Conservation (phyloP, 2,329 filamentous ascomycete species). For the Lizonia empirigonia region DNA sequence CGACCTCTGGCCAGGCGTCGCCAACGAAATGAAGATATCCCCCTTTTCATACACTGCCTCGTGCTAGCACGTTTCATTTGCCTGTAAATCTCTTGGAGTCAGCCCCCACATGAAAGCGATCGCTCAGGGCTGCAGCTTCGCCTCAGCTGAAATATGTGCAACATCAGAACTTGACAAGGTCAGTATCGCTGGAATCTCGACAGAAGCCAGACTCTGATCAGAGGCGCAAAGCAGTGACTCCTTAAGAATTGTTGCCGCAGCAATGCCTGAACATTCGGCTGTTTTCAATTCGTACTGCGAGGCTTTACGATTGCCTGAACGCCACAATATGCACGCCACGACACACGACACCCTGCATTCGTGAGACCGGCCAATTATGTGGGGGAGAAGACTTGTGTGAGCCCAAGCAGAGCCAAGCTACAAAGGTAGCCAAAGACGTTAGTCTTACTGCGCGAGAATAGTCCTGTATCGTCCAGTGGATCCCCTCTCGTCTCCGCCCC, state of each 20-base stretch:
- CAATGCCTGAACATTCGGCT: neutral
- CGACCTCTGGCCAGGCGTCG: neutral
- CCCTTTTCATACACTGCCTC: neutral
- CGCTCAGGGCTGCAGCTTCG: constrained; percentile 1
- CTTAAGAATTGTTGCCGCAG: neutral
- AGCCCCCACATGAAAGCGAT: constrained; percentile 5
- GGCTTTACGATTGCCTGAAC: neutral
- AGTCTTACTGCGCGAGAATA: neutral
- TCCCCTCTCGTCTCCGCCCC: constrained; percentile 7
- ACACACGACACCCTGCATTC: constrained; percentile 3
- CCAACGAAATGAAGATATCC: neutral
- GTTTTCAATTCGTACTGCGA: neutral
- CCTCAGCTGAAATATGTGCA: constrained; percentile 9
- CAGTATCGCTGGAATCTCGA: neutral
- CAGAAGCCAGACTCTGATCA: neutral
- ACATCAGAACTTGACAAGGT: neutral
- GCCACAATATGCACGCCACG: neutral
- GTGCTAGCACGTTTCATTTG: constrained; percentile 1
- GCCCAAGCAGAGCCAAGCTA: constrained; percentile 2
- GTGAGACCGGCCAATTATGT: neutral
- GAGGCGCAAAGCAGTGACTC: neutral
- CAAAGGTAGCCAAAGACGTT: neutral
- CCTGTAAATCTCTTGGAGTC: neutral
- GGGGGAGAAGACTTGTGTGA: neutral
- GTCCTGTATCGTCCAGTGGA: constrained; percentile 3